Percentiles rank a stretch among this genome's conserved stretches.
These are phyloP conservation scores for Rhododendron kiyosumense DNA, from an alignment of 148 eudicot genomes.

Conservation along the genomic window DNA sequence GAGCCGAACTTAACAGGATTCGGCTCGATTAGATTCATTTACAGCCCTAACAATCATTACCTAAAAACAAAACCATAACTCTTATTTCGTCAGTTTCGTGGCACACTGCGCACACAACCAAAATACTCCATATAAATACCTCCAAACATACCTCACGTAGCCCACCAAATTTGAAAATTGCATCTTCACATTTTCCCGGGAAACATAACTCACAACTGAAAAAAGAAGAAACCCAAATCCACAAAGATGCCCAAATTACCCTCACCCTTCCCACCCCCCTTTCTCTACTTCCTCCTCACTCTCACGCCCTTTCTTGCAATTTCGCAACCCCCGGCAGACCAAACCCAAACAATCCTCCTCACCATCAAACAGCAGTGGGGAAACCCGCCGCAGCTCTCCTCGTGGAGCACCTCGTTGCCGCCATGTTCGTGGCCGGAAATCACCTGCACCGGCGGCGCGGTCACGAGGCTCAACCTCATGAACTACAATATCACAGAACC, in stretches of 20 bases:
- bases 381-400: slow-evolving; percentile 27
- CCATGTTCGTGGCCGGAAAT: slow-evolving; percentile 68
- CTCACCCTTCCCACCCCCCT: neutral
- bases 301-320: slow-evolving; percentile 43
- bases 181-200: no score
- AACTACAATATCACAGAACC: slow-evolving; percentile 10
- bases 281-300: slow-evolving; percentile 21
- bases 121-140: no score
- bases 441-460: slow-evolving; percentile 32
- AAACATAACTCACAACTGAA: neutral
- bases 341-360: slow-evolving; percentile 27
- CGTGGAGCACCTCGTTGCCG: slow-evolving; percentile 51
- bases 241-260: slow-evolving; percentile 5
- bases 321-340: slow-evolving; percentile 46
- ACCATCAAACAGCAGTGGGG: slow-evolving; percentile 46
- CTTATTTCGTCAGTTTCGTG: no score
- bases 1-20: no score
- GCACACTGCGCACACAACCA: no score
- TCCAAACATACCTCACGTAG: no score
- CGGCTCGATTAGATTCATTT: no score
- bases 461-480: slow-evolving; percentile 30
- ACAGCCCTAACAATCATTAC: no score
- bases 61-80: no score
- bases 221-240: neutral
- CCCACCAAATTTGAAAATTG: no score